phyloP scores from a whole-genome alignment of 306 rosid genomes.

The Prinsepia uniflora region DNA sequence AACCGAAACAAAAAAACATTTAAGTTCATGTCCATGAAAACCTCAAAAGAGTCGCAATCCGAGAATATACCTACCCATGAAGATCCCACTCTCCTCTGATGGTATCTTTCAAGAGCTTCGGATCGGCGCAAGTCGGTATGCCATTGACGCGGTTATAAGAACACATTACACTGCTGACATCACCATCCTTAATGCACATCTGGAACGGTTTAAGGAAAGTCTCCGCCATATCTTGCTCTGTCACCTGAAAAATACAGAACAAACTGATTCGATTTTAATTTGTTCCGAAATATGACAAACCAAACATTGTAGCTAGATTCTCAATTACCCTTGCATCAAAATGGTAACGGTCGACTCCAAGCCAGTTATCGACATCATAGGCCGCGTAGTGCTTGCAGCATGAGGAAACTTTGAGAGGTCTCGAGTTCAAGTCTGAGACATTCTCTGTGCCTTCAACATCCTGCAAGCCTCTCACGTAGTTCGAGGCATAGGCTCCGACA shows the following conservation, averaged over 20 bases:
- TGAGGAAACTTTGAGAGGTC: conserved; percentile 25
- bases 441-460: conserved; percentile 24
- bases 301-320: neutral
- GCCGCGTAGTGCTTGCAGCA: conserved; percentile 25
- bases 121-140: conserved; percentile 27
- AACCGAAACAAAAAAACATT: neutral
- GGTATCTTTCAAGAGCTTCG: conserved; percentile 17
- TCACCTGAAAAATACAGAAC: conserved; percentile 1
- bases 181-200: conserved; percentile 27
- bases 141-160: conserved; percentile 20
- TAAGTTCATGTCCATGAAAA: neutral
- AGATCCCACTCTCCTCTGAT: conserved; percentile 25
- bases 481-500: conserved; percentile 12
- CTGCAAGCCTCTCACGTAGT: conserved; percentile 26
- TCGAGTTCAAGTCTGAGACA: conserved; percentile 10
- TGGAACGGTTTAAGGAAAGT: conserved; percentile 20
- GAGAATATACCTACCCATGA: conserved; percentile 12
- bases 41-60: too few species aligned
- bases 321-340: conserved; percentile 18
- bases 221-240: conserved; percentile 24
- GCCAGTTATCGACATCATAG: conserved; percentile 20
- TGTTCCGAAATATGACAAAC: too few species aligned
- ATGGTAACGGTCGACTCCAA: conserved; percentile 20
- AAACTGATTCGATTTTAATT: neutral
- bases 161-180: conserved; percentile 30